Evolutionary conservation across 192 early-diverging fungal species (phyloP), one percentile per base, ranked within the genome.

Genomic region (Lunasporangiospora selenospora): DNA sequence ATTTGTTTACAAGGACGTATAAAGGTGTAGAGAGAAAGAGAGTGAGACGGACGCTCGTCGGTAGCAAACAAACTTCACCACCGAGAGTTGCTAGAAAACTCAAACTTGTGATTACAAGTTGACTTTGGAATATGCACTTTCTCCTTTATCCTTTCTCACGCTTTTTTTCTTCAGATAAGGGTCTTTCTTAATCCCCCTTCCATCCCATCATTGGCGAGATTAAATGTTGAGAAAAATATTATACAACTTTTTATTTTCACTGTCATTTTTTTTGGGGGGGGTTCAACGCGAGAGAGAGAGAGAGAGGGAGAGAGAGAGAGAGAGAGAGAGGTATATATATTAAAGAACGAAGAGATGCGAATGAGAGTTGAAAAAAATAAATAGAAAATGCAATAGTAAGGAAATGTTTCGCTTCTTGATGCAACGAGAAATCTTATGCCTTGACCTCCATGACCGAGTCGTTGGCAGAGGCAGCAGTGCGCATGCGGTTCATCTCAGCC

Each of bases 171-270:
- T 18, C 41, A 43, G 41, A 19, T 4, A 43, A 13, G 37, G 37
- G 37, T 38, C 7, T 15, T 38, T 38, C 15, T 43, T 43, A 6
- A 6, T 6, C n/a, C n/a, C n/a, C n/a, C n/a, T n/a, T n/a, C n/a
- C n/a, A n/a, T n/a, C n/a, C n/a, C n/a, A n/a, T n/a, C n/a, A n/a
- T n/a, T n/a, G n/a, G n/a, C n/a, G n/a, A n/a, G n/a, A n/a, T n/a
- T n/a, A n/a, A n/a, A n/a, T n/a, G 16, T 43, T 6, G 41, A 19
- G 21, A 43, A 43, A 13, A 43, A 43, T 43, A 43, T 43, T 13
- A 43, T 43, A 43, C 41, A 43, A 43, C 41, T 43, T 43, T 43
- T 43, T 43, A 43, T 11, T n/a, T n/a, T n/a, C n/a, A n/a, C n/a
- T n/a, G n/a, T n/a, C n/a, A n/a, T n/a, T n/a, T n/a, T n/a, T n/a